A percentile compares a stretch with the other conserved stretches of the same genome.
Evolutionary conservation across 2,329 filamentous ascomycete genomes (phyloP).

Genomic region (Aulographum hederae): DNA sequence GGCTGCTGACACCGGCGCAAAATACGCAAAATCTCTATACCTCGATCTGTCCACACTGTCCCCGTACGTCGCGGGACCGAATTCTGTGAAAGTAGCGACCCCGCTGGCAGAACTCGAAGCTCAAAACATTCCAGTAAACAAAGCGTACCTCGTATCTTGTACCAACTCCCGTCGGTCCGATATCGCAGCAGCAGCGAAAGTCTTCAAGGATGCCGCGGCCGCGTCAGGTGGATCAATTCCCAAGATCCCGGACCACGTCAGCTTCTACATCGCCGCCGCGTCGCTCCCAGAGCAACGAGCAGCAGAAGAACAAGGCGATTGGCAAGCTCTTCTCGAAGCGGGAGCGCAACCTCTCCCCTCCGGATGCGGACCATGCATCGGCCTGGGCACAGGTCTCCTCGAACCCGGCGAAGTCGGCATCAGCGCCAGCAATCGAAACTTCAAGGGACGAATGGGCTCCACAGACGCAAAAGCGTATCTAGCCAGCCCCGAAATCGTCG

Average conservation of each 20-base stretch:
- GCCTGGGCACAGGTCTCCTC: conserved; percentile 58
- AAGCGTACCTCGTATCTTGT: conserved; percentile 77
- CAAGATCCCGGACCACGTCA: conserved; percentile 56
- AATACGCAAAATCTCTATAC: conserved; percentile 69
- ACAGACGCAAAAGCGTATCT: conserved; percentile 70
- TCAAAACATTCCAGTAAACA: conserved; percentile 60
- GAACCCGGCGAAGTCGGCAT: conserved; percentile 79
- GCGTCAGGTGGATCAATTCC: conserved; percentile 40
- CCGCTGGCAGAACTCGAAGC: conserved; percentile 56
- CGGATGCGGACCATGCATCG: conserved; percentile 75
- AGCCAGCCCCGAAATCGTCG: conserved; percentile 77
- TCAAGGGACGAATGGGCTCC: conserved; percentile 78
- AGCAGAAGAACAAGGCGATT: conserved; percentile 68
- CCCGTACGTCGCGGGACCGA: conserved; percentile 72
- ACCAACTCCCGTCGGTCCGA: conserved; percentile 76
- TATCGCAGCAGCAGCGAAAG: conserved; percentile 60
- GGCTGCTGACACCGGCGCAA: conserved; percentile 54
- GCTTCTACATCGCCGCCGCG: conserved; percentile 81
- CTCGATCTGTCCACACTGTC: conserved; percentile 69
- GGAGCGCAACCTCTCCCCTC: conserved; percentile 56
- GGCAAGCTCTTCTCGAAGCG: conserved; percentile 65
- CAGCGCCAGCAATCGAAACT: conserved; percentile 70
- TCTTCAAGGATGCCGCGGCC: conserved; percentile 61
- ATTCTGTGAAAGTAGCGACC: conserved; percentile 75
- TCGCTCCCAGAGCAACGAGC: conserved; percentile 58